phyloP scores from a whole-genome alignment of 192 early-diverging fungal genomes.

The Podila verticillata region DNA sequence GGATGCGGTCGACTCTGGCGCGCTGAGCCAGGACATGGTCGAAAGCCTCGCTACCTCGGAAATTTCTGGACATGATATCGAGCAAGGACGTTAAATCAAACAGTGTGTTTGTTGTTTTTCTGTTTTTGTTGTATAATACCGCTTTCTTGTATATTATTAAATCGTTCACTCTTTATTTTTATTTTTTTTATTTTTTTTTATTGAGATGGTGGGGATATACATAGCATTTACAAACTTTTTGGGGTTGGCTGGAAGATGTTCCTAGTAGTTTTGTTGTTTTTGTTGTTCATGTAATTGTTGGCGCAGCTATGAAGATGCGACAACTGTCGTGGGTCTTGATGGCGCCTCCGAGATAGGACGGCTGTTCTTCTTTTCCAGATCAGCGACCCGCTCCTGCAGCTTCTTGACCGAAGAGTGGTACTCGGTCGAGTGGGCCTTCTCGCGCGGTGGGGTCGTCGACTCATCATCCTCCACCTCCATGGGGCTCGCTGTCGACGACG shows the following conservation, averaged over 20 bases:
- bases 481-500: neutral
- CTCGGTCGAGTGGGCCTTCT: conserved; percentile 15
- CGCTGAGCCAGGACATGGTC: neutral
- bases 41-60: neutral
- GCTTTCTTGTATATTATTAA: no score
- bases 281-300: no score
- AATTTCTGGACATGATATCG: neutral
- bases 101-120: neutral
- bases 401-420: conserved; percentile 42
- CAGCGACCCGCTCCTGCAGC: conserved; percentile 42
- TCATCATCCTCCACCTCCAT: conserved; percentile 37
- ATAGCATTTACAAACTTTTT: no score
- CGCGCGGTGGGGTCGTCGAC: neutral
- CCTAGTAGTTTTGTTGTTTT: no score
- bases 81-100: neutral
- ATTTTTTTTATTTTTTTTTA: neutral
- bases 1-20: neutral
- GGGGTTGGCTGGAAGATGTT: no score
- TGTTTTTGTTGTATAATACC: neutral
- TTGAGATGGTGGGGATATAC: neutral
- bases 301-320: no score
- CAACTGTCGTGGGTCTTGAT: no score
- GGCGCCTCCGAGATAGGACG: no score
- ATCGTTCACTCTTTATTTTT: neutral
- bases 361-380: conserved; percentile 21